Conservation (phyloP, 345 rosid species). For the Hibiscus mutabilis region DNA sequence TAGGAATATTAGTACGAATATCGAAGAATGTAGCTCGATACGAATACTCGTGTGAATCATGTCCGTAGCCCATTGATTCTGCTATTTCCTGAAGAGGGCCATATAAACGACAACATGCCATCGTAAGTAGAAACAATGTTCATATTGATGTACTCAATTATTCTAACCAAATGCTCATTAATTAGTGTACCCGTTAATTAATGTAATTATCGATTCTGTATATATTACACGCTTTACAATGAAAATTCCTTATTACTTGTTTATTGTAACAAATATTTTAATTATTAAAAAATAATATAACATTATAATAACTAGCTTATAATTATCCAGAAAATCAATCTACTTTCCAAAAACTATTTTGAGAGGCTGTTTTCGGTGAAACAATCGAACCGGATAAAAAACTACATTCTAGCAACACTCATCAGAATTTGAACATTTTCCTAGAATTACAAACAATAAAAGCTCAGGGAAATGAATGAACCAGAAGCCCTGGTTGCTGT, state of each 20-base stretch:
- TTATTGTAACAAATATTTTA: not conserved
- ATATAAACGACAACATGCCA: not conserved
- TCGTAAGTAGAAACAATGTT: not conserved
- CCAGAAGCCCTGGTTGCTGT: conserved; percentile 2
- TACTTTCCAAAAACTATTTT: too few species aligned
- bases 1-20: too few species aligned
- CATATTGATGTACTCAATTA: too few species aligned
- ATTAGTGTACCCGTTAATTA: too few species aligned
- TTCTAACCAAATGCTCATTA: too few species aligned
- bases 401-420: too few species aligned
- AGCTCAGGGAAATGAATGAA: conserved; percentile 12
- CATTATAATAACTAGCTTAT: not conserved
- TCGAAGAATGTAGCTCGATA: not conserved
- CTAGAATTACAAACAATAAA: conserved; percentile 10
- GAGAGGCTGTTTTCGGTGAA: not conserved
- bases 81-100: not conserved
- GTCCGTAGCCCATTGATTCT: not conserved
- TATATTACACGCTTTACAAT: not conserved
- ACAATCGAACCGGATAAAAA: not conserved
- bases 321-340: not conserved
- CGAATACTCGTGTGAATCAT: not conserved
- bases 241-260: not conserved
- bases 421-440: not conserved
- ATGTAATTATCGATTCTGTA: too few species aligned
- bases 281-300: not conserved